A percentile compares a stretch with the other conserved stretches of the same genome.
Evolutionary conservation across 208 protist species (phyloP).

Genomic region (Crithidia sp.): DNA sequence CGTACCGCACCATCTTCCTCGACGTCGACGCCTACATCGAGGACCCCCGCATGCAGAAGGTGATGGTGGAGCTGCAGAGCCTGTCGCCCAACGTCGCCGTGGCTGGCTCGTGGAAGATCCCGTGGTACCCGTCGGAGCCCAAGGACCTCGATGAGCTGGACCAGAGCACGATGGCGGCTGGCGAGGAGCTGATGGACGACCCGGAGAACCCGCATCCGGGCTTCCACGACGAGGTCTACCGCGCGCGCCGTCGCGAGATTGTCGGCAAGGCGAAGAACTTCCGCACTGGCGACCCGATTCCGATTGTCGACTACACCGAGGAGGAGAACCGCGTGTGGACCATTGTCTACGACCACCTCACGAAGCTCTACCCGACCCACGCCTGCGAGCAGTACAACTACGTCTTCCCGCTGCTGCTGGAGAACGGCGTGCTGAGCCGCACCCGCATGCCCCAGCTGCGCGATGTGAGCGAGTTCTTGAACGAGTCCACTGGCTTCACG

Average conservation of each 20-base stretch:
- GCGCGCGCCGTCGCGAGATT: constrained; percentile 86
- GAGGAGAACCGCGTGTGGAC: constrained; percentile 93
- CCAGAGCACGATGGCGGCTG: constrained; percentile 82
- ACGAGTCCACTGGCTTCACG: constrained; percentile 92
- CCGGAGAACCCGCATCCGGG: constrained; percentile 94
- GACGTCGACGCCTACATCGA: constrained; percentile 65
- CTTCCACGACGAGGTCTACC: constrained; percentile 95
- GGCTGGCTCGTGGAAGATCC: constrained; percentile 65
- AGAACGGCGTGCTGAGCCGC: constrained; percentile 92
- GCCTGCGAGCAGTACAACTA: constrained; percentile 95
- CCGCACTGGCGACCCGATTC: constrained; percentile 85
- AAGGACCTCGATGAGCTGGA: constrained; percentile 90
- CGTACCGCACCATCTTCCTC: constrained; percentile 64
- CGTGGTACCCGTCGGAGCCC: constrained; percentile 72
- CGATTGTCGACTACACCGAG: constrained; percentile 91
- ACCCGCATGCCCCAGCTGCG: constrained; percentile 94
- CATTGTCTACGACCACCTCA: constrained; percentile 86
- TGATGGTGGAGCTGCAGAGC: constrained; percentile 35
- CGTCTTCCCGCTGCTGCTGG: constrained; percentile 91
- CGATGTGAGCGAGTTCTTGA: constrained; percentile 93
- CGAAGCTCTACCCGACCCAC: constrained; percentile 88
- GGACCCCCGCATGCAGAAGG: constrained; percentile 40
- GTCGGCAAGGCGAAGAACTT: constrained; percentile 73
- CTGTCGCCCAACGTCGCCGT: constrained; percentile 44
- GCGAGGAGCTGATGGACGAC: constrained; percentile 86